Evolutionary conservation across 768 basidiomycete species (phyloP).

Genomic region (Strobilomyces dryophilus): DNA sequence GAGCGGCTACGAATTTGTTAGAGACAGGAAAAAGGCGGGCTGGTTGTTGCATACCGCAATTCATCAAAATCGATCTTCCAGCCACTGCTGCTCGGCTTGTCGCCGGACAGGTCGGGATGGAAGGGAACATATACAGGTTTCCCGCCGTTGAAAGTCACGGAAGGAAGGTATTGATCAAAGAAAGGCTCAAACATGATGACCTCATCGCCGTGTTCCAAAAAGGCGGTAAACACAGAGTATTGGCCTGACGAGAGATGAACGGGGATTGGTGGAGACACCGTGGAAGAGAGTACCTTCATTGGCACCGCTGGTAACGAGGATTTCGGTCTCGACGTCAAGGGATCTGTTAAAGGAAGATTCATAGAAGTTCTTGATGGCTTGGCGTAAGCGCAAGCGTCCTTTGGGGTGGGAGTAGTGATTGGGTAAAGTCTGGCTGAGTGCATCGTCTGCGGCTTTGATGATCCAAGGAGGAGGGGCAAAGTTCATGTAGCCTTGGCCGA

Average conservation of each 20-base stretch:
- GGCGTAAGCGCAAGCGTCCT: conserved; percentile 80
- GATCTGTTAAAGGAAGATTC: conserved; percentile 61
- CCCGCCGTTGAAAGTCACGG: conserved; percentile 91
- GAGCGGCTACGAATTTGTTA: conserved; percentile 50
- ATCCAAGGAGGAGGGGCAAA: conserved; percentile 83
- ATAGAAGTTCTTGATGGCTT: conserved; percentile 84
- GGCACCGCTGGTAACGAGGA: conserved; percentile 92
- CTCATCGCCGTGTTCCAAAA: conserved; percentile 89
- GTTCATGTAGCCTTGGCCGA: conserved; percentile 95
- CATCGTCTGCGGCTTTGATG: conserved; percentile 64
- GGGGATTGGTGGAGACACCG: background rate
- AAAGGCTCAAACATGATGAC: conserved; percentile 99
- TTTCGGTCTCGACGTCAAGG: conserved; percentile 81
- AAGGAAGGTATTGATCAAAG: conserved; percentile 94
- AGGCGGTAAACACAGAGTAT: conserved; percentile 91
- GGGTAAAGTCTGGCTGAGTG: conserved; percentile 53
- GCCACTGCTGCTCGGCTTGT: conserved; percentile 58
- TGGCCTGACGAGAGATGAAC: conserved; percentile 47
- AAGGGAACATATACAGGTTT: conserved; percentile 92
- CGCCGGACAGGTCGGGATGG: conserved; percentile 66
- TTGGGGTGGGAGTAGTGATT: conserved; percentile 93
- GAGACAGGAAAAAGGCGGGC: background rate
- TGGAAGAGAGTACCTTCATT: conserved; percentile 70
- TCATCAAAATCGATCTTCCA: conserved; percentile 93
- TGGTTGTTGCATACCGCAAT: conserved; percentile 50